Evolutionary conservation across 805 yeast species (phyloP).

Genomic region (Peterozyma xylosa): DNA sequence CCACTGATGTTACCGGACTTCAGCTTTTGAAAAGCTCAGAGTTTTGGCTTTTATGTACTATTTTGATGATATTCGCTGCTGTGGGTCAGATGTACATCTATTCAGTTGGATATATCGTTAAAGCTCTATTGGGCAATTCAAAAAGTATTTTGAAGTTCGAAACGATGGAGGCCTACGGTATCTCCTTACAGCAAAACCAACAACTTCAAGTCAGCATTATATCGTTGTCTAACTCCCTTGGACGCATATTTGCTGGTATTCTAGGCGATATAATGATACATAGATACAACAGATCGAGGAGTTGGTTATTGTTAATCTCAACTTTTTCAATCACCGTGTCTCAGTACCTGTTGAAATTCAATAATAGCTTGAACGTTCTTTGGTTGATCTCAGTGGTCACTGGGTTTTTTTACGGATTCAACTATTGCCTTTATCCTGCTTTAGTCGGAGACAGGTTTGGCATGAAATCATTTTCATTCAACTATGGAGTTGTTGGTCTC

Average conservation of each 20-base stretch:
- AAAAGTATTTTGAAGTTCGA: conserved; percentile 9
- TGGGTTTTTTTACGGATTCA: conserved; percentile 68
- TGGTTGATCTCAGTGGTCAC: conserved; percentile 46
- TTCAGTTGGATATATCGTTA: conserved; percentile 64
- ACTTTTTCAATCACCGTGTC: conserved; percentile 36
- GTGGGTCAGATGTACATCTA: conserved; percentile 71
- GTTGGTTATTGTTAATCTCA: conserved; percentile 50
- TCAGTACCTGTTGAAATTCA: conserved; percentile 38
- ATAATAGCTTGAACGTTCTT: conserved; percentile 27
- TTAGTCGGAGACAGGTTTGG: conserved; percentile 72
- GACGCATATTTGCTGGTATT: conserved; percentile 57
- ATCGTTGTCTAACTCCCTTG: conserved; percentile 60
- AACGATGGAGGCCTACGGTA: conserved; percentile 10
- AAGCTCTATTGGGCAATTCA: conserved; percentile 30
- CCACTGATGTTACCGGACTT: conserved; percentile 4
- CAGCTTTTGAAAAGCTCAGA: conserved; percentile 19
- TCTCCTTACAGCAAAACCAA: conserved; percentile 43
- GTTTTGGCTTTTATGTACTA: conserved; percentile 44
- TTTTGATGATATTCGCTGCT: conserved; percentile 54
- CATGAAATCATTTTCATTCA: conserved; percentile 54
- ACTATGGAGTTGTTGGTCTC: conserved; percentile 66
- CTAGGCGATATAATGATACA: conserved; percentile 53
- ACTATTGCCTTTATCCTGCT: conserved; percentile 70
- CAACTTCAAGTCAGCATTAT: conserved; percentile 68
- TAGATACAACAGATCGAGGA: conserved; percentile 36